Percentiles rank a stretch among this genome's conserved stretches.
Conservation (phyloP, 148 eudicot species). For the Rhododendron vialii region DNA sequence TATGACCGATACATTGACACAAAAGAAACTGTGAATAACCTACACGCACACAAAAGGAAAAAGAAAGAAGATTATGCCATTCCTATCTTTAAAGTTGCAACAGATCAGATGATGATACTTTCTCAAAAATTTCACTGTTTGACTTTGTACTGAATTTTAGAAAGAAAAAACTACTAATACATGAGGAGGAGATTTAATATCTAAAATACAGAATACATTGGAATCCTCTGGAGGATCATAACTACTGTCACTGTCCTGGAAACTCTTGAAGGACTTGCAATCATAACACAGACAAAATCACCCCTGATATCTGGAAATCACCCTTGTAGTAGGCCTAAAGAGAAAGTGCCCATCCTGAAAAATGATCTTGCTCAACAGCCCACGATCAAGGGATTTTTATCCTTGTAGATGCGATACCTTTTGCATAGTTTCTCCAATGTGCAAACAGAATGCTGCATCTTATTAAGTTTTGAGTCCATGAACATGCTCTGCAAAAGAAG, state of each 20-base stretch:
- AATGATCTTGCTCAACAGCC: constrained; percentile 28
- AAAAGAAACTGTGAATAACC: background rate
- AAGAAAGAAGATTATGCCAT: background rate
- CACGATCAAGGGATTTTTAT: constrained; percentile 69
- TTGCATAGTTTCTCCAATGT: constrained; percentile 75
- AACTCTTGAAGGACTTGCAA: background rate
- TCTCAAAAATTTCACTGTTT: background rate
- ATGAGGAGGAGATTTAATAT: background rate
- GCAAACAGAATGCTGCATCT: constrained; percentile 85
- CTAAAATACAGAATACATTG: background rate
- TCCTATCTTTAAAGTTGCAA: background rate
- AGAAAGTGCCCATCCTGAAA: background rate
- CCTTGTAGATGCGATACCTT: constrained; percentile 59
- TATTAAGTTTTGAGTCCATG: constrained; percentile 73
- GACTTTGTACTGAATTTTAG: background rate
- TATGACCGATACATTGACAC: background rate
- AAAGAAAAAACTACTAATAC: background rate
- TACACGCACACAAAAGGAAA: background rate
- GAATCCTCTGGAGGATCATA: background rate
- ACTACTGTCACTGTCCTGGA: background rate
- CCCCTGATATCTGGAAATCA: background rate
- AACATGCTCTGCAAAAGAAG: constrained; percentile 72
- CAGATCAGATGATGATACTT: background rate
- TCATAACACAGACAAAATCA: background rate
- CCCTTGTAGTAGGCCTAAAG: background rate